Evolutionary conservation across 306 rosid genomes (phyloP), one percentile per base, ranked within the genome.

Genomic region (Begonia masoniana): DNA sequence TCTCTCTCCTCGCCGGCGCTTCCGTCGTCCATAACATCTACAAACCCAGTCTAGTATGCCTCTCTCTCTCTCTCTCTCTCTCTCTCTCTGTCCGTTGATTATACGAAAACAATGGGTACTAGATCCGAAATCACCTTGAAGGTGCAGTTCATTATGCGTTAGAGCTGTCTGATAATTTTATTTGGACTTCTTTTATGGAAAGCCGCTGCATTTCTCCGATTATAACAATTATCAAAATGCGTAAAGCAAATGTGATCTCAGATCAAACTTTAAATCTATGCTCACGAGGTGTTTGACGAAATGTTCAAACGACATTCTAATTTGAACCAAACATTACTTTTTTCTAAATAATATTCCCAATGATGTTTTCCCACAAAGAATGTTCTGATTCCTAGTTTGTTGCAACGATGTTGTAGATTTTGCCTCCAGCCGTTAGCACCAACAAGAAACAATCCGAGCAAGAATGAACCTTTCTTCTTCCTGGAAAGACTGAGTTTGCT

Each of bases 1-100:
- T 56, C 47, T 62, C 66, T 43, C 66, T 62, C 26, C 66, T 62
- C 17, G 66, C 66, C 52, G 66, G 66, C 59, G 66, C 66, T 58
- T 62, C 66, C 46, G 50, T 62, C 52, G 66, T 62, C 46, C 66
- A 62, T 52, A 53, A 62, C 59, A 23, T 62, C 52, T 62, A 24
- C 59, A 62, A 62, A 62, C 66, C 66, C 35, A 53, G 51, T 62
- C 66, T 62, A 14, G 66, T 62, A 62, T 8, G 49, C 15, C 49
- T 24, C 39, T 43, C n/a, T n/a, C n/a, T n/a, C n/a, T n/a, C n/a
- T n/a, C n/a, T n/a, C n/a, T n/a, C n/a, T n/a, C n/a, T n/a, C n/a
- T n/a, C n/a, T n/a, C 59, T 46, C 50, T 49, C 14, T 31, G 9
- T 31, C 8, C 5, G 4, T 21, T 21, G 24, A 21, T 21, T 21